phyloP scores from a whole-genome alignment of 495 filamentous ascomycete genomes.

The Neurospora hispaniola region DNA sequence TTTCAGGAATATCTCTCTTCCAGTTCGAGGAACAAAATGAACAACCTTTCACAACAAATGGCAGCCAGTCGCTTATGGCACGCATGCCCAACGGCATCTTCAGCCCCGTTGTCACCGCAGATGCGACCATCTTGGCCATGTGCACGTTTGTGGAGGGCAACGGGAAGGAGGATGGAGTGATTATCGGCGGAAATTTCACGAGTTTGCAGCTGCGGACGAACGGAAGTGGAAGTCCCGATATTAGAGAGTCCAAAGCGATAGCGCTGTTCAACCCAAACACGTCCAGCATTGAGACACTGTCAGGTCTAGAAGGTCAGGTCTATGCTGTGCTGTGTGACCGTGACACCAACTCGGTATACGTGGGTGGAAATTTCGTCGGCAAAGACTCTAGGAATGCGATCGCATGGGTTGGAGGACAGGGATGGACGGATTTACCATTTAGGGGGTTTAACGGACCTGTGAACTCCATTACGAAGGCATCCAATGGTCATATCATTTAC shows the following conservation, averaged over 20 bases:
- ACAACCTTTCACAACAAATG: constrained; percentile 53
- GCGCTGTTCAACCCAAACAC: constrained; percentile 69
- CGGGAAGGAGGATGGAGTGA: constrained; percentile 59
- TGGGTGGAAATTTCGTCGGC: constrained; percentile 75
- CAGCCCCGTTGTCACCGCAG: constrained; percentile 57
- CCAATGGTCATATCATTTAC: constrained; percentile 77
- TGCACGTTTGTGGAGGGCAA: constrained; percentile 64
- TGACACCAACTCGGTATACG: constrained; percentile 73
- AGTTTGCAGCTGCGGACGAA: constrained; percentile 42
- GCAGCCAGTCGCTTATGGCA: constrained; percentile 69
- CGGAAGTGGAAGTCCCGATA: background rate
- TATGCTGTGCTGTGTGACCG: constrained; percentile 74
- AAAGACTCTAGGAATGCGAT: constrained; percentile 80
- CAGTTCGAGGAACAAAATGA: constrained; percentile 72
- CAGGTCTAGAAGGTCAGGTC: constrained; percentile 73
- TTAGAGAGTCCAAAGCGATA: constrained; percentile 50
- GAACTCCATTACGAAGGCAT: constrained; percentile 66
- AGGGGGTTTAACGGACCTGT: constrained; percentile 92
- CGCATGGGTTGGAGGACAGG: constrained; percentile 59
- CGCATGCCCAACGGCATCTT: constrained; percentile 82
- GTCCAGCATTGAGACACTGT: constrained; percentile 54
- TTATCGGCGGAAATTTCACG: constrained; percentile 95
- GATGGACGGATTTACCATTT: constrained; percentile 85
- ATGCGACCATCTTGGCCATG: constrained; percentile 77
- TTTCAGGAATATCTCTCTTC: constrained; percentile 83